phyloP scores from a whole-genome alignment of 805 yeast genomes.

The Candida sanyiensis region DNA sequence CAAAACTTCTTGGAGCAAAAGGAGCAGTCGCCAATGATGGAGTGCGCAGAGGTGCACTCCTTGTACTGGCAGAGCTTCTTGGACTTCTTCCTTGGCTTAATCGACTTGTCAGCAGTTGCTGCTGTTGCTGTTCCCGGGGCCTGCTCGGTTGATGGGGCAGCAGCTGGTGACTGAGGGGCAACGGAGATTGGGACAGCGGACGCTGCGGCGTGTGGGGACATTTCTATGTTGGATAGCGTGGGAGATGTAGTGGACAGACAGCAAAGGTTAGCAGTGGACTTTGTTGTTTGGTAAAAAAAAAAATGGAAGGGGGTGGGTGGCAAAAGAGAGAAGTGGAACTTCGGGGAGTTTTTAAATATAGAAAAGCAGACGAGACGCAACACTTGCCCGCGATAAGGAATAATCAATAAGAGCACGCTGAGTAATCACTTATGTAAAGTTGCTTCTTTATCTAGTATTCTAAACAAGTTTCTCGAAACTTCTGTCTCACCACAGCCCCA shows the following conservation, averaged over 20 bases:
- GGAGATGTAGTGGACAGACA: neutral
- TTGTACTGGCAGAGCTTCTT: conserved; percentile 26
- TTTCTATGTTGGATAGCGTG: neutral
- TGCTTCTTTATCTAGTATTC: neutral
- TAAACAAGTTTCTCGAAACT: too few relatives aligned
- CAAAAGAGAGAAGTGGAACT: neutral
- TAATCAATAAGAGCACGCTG: too few relatives aligned
- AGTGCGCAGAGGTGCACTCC: conserved; percentile 27
- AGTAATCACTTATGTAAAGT: neutral
- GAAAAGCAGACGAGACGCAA: neutral
- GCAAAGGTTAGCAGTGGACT: neutral
- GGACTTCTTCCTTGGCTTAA: conserved; percentile 26
- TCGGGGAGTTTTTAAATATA: neutral
- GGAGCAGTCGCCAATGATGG: conserved; percentile 55
- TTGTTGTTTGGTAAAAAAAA: neutral
- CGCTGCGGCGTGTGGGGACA: neutral
- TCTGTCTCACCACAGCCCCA: conserved; percentile 18
- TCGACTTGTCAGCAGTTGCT: too few relatives aligned
- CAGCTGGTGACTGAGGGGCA: too few relatives aligned
- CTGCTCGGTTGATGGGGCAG: too few relatives aligned
- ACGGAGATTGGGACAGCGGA: neutral
- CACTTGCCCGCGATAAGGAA: neutral
- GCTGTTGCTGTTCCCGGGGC: too few relatives aligned
- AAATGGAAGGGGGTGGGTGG: too few relatives aligned
- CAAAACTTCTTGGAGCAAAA: conserved; percentile 62